A percentile compares a stretch with the other conserved stretches of the same genome.
Conservation (phyloP, 2,329 filamentous ascomycete genomes). For the Aspergillus pseudoglaucus region DNA sequence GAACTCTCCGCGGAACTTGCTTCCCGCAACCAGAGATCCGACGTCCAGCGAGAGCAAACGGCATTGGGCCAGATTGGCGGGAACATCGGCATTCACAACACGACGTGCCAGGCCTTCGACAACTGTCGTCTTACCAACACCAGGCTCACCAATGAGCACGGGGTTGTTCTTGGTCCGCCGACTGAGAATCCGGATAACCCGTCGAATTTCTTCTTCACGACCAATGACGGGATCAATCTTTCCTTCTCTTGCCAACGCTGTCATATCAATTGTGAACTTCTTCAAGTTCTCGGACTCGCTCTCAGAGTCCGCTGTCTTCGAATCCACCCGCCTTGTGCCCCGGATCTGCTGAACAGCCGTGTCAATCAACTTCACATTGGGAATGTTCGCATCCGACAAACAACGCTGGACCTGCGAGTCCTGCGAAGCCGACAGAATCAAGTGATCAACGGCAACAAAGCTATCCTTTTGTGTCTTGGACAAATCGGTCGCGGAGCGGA, state of each 20-base stretch:
- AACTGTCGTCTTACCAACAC: conserved; percentile 97
- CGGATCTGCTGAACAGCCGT: conserved; percentile 86
- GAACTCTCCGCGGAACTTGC: conserved; percentile 97
- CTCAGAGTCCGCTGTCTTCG: conserved; percentile 88
- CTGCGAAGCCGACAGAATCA: conserved; percentile 79
- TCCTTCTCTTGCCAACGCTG: conserved; percentile 87
- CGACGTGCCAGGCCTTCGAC: conserved; percentile 92
- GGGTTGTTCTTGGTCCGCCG: conserved; percentile 98
- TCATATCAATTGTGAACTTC: conserved; percentile 99
- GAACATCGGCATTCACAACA: conserved; percentile 94
- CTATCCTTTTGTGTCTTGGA: conserved; percentile 97
- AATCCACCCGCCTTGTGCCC: conserved; percentile 88
- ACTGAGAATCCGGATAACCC: conserved; percentile 85
- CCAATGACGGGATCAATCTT: conserved; percentile 98
- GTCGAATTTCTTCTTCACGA: conserved; percentile 87
- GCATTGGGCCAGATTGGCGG: conserved; percentile 89
- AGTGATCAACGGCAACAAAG: conserved; percentile 88
- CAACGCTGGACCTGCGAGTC: conserved; percentile 66
- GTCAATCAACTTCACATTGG: conserved; percentile 83
- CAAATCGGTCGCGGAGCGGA: conserved; percentile 78
- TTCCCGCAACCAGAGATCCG: conserved; percentile 88
- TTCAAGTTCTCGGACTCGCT: conserved; percentile 90
- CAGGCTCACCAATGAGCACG: conserved; percentile 92
- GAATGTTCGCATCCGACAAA: conserved; percentile 80
- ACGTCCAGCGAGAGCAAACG: conserved; percentile 92